These are phyloP conservation scores for Tylopilus vinaceipallidus DNA, from an alignment of 768 basidiomycete species.

Conservation along the genomic window DNA sequence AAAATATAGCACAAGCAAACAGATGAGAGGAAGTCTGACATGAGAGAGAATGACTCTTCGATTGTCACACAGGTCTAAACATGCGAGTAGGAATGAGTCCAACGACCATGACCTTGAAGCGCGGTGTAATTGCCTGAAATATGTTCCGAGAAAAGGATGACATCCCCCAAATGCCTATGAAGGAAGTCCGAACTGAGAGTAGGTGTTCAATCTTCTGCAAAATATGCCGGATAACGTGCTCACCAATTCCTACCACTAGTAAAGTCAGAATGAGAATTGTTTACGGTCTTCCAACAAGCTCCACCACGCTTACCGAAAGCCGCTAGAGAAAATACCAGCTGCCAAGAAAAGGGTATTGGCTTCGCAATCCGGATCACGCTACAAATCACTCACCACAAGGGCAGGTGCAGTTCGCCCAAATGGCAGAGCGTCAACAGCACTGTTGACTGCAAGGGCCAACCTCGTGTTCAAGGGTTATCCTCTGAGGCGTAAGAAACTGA, in stretches of 20 bases:
- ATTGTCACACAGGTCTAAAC: constrained; percentile 6
- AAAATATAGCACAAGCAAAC: constrained; percentile 14
- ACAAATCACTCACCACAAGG: constrained; percentile 9
- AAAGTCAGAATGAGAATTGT: neutral
- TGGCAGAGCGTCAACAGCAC: constrained; percentile 1
- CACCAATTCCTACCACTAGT: constrained; percentile 9
- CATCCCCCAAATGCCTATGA: constrained; percentile 8
- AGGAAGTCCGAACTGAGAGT: constrained; percentile 10
- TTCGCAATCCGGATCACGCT: neutral
- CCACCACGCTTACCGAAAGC: constrained; percentile 9
- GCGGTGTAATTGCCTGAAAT: constrained; percentile 10
- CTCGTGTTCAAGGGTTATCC: neutral
- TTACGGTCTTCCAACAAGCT: neutral
- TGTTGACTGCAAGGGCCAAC: constrained; percentile 5
- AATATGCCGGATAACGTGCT: neutral
- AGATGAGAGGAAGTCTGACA: constrained; percentile 15
- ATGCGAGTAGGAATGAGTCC: neutral
- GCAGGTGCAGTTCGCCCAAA: constrained; percentile 10
- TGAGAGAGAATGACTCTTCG: constrained; percentile 15
- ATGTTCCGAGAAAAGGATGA: neutral
- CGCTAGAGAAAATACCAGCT: constrained; percentile 9
- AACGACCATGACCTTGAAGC: neutral
- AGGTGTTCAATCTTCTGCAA: constrained; percentile 4
- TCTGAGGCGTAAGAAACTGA: neutral
- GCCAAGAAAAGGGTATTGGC: neutral